Evolutionary conservation across 192 early-diverging fungal genomes (phyloP).

Genomic region (Linnemannia exigua): DNA sequence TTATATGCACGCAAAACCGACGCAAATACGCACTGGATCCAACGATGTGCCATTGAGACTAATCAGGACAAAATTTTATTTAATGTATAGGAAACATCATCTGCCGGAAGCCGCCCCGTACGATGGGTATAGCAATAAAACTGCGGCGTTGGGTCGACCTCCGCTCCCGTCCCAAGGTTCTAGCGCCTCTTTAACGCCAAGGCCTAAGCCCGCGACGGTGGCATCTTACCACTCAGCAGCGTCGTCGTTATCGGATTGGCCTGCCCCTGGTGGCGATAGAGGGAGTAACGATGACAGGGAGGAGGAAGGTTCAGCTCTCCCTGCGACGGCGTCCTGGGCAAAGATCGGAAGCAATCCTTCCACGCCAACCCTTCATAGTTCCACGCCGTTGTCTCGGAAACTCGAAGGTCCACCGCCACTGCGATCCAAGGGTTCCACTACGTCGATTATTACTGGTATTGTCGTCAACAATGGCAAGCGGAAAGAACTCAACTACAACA

Average conservation of each 20-base stretch:
- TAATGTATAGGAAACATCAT: conserved; percentile 59
- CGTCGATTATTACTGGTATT: conserved; percentile 52
- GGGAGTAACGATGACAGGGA: conserved; percentile 32
- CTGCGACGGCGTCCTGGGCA: conserved; percentile 74
- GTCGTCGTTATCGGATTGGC: conserved; percentile 40
- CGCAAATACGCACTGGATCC: neutral
- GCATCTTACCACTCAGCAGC: conserved; percentile 28
- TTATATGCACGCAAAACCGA: neutral
- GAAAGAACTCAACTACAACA: conserved; percentile 37
- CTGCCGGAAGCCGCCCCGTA: conserved; percentile 58
- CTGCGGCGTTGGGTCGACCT: conserved; percentile 23
- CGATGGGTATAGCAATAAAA: conserved; percentile 22
- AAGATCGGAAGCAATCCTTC: conserved; percentile 59
- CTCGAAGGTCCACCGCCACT: conserved; percentile 19
- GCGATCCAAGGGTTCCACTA: conserved; percentile 47
- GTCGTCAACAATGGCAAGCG: conserved; percentile 54
- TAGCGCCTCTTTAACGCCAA: conserved; percentile 26
- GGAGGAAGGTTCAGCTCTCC: conserved; percentile 64
- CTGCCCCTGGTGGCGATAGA: conserved; percentile 40
- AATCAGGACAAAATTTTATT: neutral
- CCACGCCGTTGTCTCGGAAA: conserved; percentile 19
- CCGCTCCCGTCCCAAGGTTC: conserved; percentile 31
- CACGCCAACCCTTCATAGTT: conserved; percentile 31
- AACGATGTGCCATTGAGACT: neutral
- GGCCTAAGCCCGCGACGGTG: conserved; percentile 36